Conservation (phyloP, 371 early-diverging fungal genomes). For the Blyttiomyces sp. region DNA sequence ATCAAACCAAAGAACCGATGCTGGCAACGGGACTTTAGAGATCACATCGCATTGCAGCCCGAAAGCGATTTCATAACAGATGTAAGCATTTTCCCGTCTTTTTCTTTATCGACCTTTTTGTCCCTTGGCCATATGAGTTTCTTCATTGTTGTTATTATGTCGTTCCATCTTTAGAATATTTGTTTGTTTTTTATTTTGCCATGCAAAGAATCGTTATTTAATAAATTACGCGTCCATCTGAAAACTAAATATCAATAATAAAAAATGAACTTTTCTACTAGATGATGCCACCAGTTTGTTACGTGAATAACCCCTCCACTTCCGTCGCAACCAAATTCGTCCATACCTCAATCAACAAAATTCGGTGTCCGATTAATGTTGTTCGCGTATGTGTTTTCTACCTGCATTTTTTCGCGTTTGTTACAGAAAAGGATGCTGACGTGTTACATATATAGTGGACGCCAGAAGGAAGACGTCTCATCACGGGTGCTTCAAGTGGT, state of each 20-base stretch:
- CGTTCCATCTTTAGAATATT: too few species aligned
- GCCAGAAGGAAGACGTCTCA: constrained; percentile 97
- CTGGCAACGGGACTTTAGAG: constrained; percentile 64
- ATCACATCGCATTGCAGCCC: constrained; percentile 66
- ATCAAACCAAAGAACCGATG: constrained; percentile 48
- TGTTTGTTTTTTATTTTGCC: too few species aligned
- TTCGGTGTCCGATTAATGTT: constrained; percentile 93
- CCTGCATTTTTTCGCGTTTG: background rate
- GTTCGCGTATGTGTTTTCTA: constrained; percentile 71
- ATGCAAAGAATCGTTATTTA: too few species aligned
- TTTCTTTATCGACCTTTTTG: too few species aligned
- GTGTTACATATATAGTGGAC: constrained; percentile 74
- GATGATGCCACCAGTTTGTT: constrained; percentile 77
- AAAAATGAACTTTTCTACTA: constrained; percentile 19
- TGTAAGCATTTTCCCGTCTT: constrained; percentile 47
- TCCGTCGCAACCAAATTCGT: constrained; percentile 90
- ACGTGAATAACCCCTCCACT: constrained; percentile 72
- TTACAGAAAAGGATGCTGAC: background rate
- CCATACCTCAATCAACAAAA: constrained; percentile 97
- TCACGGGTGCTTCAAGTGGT: constrained; percentile 96
- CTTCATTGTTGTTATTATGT: too few species aligned
- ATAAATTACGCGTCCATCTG: too few species aligned
- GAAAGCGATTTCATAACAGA: constrained; percentile 85
- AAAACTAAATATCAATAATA: too few species aligned
- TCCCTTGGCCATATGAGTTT: too few species aligned